Evolutionary conservation across 1,284 basidiomycete species (phyloP).

Genomic region (Boletus mariae): DNA sequence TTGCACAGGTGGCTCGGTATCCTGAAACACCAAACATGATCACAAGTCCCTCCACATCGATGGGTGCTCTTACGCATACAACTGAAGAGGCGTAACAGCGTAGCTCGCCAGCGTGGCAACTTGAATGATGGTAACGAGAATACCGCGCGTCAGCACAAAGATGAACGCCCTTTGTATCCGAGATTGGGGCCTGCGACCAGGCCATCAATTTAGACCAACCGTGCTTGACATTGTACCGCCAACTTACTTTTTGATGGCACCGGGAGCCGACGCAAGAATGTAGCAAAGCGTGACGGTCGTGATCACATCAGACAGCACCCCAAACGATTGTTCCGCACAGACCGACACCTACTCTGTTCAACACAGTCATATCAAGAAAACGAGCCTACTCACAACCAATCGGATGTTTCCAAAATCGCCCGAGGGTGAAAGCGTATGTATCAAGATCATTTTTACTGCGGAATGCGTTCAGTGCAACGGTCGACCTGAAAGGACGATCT

Average conservation of each 20-base stretch:
- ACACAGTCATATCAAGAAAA: neutral
- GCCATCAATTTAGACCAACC: neutral
- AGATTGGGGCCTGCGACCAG: constrained; percentile 1
- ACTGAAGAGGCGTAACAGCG: neutral
- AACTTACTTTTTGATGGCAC: constrained; percentile 5
- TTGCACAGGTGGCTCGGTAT: constrained; percentile 11
- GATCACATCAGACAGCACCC: constrained; percentile 5
- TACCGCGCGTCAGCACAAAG: constrained; percentile 11
- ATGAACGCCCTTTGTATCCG: constrained; percentile 4
- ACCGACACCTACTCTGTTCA: neutral
- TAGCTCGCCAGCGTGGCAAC: neutral
- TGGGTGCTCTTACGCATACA: constrained; percentile 9
- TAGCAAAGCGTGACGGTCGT: constrained; percentile 12
- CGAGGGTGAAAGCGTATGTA: neutral
- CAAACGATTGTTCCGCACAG: constrained; percentile 6
- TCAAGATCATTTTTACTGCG: neutral
- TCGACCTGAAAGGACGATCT: neutral
- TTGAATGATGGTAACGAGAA: constrained; percentile 13
- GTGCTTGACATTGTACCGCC: neutral
- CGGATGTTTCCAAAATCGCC: neutral
- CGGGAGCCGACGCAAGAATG: constrained; percentile 9
- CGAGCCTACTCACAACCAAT: neutral
- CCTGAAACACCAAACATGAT: constrained; percentile 3
- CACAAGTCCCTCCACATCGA: neutral
- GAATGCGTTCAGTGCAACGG: neutral